Evolutionary conservation across 768 basidiomycete species (phyloP).

Genomic region (Tubosaeta sp.): DNA sequence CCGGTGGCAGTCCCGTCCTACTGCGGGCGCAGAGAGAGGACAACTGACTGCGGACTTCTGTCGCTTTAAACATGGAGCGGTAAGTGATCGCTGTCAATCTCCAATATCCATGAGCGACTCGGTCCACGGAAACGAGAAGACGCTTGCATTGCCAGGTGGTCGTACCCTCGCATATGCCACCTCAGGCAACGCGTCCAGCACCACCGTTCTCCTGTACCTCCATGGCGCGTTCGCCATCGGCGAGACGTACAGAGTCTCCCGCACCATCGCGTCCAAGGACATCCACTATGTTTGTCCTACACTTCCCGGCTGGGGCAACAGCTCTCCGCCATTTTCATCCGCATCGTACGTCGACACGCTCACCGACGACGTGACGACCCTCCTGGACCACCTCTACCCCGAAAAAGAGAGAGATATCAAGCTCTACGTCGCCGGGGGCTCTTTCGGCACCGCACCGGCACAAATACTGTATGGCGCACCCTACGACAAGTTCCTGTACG

Average conservation of each 20-base stretch:
- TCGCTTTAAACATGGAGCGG: not conserved
- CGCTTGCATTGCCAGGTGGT: conserved; percentile 31
- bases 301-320: conserved; percentile 56
- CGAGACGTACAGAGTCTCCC: conserved; percentile 33
- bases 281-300: conserved; percentile 49
- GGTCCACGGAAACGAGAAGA: conserved; percentile 10
- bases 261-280: conserved; percentile 34
- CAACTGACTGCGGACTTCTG: too few species aligned
- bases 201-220: conserved; percentile 47
- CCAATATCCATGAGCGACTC: conserved; percentile 4
- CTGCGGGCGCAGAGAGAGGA: too few species aligned
- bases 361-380: conserved; percentile 39
- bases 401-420: conserved; percentile 32
- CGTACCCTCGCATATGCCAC: conserved; percentile 54
- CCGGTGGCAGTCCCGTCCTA: not conserved
- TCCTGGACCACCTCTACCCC: conserved; percentile 51
- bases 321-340: conserved; percentile 37
- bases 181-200: conserved; percentile 46
- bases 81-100: not conserved
- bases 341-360: conserved; percentile 40
- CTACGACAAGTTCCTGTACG: conserved; percentile 48
- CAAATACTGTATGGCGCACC: conserved; percentile 55
- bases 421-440: conserved; percentile 50
- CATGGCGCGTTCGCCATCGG: conserved; percentile 56
- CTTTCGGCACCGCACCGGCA: conserved; percentile 50